phyloP scores from a whole-genome alignment of 345 rosid species.

The Corchorus capsularis region DNA sequence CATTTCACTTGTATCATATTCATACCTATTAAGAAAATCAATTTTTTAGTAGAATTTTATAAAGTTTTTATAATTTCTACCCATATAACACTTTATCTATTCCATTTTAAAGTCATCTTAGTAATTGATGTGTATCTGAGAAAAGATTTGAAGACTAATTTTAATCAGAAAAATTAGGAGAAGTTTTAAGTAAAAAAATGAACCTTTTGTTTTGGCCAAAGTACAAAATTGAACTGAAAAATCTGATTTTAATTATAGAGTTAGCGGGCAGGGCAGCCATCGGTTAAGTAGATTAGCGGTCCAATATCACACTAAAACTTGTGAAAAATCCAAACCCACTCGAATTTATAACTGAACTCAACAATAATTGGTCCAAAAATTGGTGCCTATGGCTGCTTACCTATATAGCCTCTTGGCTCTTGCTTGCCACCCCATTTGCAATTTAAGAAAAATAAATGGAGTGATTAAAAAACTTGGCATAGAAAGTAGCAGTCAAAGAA shows the following conservation, averaged over 20 bases:
- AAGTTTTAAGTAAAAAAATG: no score
- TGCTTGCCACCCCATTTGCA: not conserved
- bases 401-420: not conserved
- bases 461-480: not conserved
- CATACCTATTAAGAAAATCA: no score
- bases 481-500: conserved; percentile 30
- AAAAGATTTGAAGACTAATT: no score
- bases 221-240: no score
- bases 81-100: no score
- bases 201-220: no score
- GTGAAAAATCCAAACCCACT: not conserved
- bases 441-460: not conserved
- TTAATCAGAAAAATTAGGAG: no score
- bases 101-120: no score
- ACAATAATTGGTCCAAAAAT: not conserved
- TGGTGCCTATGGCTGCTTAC: not conserved
- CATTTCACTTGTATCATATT: no score
- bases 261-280: not conserved
- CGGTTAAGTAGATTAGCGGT: not conserved
- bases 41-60: no score
- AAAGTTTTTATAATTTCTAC: no score
- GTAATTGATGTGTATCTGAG: no score
- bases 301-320: not conserved
- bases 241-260: not conserved
- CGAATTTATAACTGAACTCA: not conserved